These are phyloP conservation scores for Anthoceros angustus DNA, from an alignment of 225 moss, liverwort and hornwort species.

Conservation along the genomic window DNA sequence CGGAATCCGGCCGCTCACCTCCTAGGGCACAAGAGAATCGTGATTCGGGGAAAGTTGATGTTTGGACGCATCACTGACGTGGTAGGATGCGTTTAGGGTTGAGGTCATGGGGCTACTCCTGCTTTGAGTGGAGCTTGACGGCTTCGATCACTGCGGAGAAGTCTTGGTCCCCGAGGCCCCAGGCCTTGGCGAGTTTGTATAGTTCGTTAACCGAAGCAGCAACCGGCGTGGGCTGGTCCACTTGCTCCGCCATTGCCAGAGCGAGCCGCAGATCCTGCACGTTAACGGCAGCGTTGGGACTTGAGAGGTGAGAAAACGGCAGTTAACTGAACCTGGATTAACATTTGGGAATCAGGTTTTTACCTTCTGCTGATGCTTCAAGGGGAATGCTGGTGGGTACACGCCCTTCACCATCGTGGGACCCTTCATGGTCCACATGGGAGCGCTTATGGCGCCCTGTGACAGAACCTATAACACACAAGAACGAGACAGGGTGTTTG, in stretches of 20 bases:
- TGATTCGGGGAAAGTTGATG: too few relatives aligned
- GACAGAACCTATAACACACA: slow-evolving; percentile 42
- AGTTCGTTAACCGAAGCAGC: slow-evolving; percentile 61
- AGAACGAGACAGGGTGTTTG: slow-evolving; percentile 3
- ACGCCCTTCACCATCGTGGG: slow-evolving; percentile 51
- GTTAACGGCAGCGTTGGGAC: not conserved
- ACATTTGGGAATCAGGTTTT: not conserved
- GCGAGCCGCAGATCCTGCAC: slow-evolving; percentile 73
- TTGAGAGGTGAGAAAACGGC: not conserved
- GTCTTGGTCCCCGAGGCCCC: slow-evolving; percentile 64
- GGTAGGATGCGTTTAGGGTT: too few relatives aligned
- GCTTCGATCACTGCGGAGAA: slow-evolving; percentile 90
- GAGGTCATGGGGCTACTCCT: not conserved
- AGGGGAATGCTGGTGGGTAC: slow-evolving; percentile 67
- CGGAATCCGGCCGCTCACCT: too few relatives aligned
- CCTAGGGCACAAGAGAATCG: too few relatives aligned
- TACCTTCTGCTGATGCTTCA: slow-evolving; percentile 95
- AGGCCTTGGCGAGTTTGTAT: slow-evolving; percentile 37
- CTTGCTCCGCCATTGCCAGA: slow-evolving; percentile 45
- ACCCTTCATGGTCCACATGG: slow-evolving; percentile 84
- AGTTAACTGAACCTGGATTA: too few relatives aligned
- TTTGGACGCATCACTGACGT: too few relatives aligned
- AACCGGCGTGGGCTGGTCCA: slow-evolving; percentile 53
- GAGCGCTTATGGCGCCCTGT: slow-evolving; percentile 56
- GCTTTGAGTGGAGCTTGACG: slow-evolving; percentile 18